These are phyloP conservation scores for Tetradesmus obliquus DNA, from an alignment of 139 green algal species.

Conservation along the genomic window DNA sequence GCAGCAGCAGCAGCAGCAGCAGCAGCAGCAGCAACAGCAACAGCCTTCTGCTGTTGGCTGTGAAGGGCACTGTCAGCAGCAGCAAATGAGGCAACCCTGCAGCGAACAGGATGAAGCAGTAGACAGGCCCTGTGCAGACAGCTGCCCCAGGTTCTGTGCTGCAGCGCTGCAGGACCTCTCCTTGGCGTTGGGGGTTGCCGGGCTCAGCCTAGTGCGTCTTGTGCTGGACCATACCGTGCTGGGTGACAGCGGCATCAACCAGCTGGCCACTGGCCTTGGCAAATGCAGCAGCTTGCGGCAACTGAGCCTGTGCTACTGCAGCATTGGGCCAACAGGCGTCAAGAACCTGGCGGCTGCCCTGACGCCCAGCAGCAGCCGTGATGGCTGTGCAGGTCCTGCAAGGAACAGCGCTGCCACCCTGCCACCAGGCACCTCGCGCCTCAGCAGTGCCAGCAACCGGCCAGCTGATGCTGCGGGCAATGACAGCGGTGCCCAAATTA, in stretches of 20 bases:
- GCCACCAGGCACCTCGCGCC: neutral
- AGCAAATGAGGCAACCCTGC: neutral
- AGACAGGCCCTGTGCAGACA: neutral
- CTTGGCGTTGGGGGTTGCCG: constrained; percentile 27
- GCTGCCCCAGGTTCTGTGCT: neutral
- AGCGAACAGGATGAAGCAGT: neutral
- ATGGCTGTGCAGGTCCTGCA: neutral
- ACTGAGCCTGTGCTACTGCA: constrained; percentile 37
- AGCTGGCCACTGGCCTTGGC: constrained; percentile 24
- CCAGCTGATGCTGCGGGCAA: neutral
- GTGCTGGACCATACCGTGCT: constrained; percentile 42
- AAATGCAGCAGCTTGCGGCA: constrained; percentile 33
- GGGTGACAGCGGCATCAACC: constrained; percentile 15
- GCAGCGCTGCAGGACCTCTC: constrained; percentile 27
- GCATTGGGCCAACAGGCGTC: neutral
- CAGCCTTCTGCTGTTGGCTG: neutral
- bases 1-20: constrained; percentile 11
- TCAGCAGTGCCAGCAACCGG: constrained; percentile 1
- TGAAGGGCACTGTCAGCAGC: neutral
- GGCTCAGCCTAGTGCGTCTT: neutral
- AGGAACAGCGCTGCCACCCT: neutral
- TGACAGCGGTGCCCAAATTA: neutral
- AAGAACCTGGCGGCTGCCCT: constrained; percentile 13
- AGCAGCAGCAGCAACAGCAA: constrained; percentile 2
- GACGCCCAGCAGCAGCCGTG: neutral